Conservation (phyloP, 352 stramenopile species). For the Detonula confervacea region DNA sequence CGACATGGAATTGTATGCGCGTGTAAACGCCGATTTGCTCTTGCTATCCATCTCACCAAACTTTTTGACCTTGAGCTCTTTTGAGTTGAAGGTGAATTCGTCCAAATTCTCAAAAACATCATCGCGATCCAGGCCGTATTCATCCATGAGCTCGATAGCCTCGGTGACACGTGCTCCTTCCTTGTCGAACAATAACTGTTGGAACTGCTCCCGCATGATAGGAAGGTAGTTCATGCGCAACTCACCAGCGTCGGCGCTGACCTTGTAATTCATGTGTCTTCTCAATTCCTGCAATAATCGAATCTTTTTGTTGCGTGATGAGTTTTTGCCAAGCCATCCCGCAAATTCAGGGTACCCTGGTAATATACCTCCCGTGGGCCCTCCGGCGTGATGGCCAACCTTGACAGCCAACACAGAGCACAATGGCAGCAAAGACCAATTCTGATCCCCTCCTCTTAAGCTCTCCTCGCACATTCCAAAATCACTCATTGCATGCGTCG, state of each 20-base stretch:
- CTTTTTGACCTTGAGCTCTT: conserved; percentile 47
- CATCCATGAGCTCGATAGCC: conserved; percentile 94
- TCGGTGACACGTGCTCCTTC: conserved; percentile 84
- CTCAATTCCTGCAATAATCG: conserved; percentile 93
- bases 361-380: conserved; percentile 73
- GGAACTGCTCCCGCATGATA: conserved; percentile 71
- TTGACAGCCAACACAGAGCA: conserved; percentile 73
- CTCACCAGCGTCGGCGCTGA: conserved; percentile 69
- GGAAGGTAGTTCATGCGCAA: conserved; percentile 86
- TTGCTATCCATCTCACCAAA: conserved; percentile 82
- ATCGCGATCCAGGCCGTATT: conserved; percentile 96
- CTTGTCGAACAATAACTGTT: conserved; percentile 56
- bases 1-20: conserved; percentile 91
- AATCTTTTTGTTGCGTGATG: conserved; percentile 93
- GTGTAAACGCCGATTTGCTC: conserved; percentile 93
- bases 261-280: conserved; percentile 92
- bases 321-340: conserved; percentile 97
- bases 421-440: conserved; percentile 89
- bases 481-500: conserved; percentile 88
- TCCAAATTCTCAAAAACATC: conserved; percentile 98
- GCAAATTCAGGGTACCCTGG: conserved; percentile 82
- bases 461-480: conserved; percentile 89
- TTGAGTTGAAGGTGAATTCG: conserved; percentile 73
- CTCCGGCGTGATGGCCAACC: conserved; percentile 76
- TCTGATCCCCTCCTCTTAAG: conserved; percentile 85